Evolutionary conservation across 805 yeast genomes (phyloP).

Genomic region (Cyberlindnera misumaiensis): DNA sequence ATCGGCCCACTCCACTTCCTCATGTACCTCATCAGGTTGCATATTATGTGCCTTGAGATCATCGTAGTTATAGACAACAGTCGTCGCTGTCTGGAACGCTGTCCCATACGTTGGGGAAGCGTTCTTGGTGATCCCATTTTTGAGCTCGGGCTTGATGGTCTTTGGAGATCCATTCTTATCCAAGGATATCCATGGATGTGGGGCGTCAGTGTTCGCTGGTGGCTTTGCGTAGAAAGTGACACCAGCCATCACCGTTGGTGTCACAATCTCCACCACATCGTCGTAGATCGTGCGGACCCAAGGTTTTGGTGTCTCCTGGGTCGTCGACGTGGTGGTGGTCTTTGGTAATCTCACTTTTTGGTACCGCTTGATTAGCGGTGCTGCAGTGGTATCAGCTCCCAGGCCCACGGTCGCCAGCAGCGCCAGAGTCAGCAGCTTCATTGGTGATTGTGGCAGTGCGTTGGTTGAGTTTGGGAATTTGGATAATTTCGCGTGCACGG

Average conservation of each 20-base stretch:
- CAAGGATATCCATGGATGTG: slow-evolving; percentile 77
- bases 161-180: slow-evolving; percentile 74
- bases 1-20: slow-evolving; percentile 47
- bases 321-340: slow-evolving; percentile 27
- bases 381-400: slow-evolving; percentile 1
- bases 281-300: slow-evolving; percentile 72
- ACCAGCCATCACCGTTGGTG: slow-evolving; percentile 58
- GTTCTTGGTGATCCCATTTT: slow-evolving; percentile 62
- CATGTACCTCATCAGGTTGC: slow-evolving; percentile 51
- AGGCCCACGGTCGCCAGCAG: background rate
- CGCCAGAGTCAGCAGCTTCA: background rate
- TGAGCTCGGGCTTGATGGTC: slow-evolving; percentile 69
- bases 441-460: too few relatives aligned
- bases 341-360: slow-evolving; percentile 26
- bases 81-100: slow-evolving; percentile 65
- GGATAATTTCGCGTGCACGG: too few relatives aligned
- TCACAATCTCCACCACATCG: slow-evolving; percentile 52
- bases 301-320: slow-evolving; percentile 41
- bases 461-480: too few relatives aligned
- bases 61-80: slow-evolving; percentile 49
- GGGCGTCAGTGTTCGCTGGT: slow-evolving; percentile 44
- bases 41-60: slow-evolving; percentile 68
- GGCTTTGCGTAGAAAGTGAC: slow-evolving; percentile 47
- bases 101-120: slow-evolving; percentile 69
- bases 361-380: slow-evolving; percentile 19